Evolutionary conservation across 192 early-diverging fungal species (phyloP), one percentile per base, ranked within the genome.

Genomic region (Allomyces macrogynus): DNA sequence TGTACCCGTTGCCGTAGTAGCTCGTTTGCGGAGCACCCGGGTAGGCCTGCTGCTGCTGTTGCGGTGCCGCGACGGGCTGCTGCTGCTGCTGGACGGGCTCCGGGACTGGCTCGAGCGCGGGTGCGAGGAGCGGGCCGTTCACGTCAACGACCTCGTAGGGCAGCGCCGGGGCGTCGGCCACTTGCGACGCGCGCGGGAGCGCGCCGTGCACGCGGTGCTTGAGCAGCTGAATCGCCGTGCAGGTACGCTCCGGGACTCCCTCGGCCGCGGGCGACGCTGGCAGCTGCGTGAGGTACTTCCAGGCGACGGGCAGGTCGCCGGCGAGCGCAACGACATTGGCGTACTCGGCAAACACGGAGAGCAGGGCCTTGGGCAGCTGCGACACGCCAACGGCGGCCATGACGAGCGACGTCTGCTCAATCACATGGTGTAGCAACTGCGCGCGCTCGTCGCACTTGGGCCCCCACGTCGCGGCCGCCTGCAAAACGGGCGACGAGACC

Each of bases 361-460:
- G 72, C 23, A 75, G 63, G 61, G 74, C 80, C 11, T 78, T 24
- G 24, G 62, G 68, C 49, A 64, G 71, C 67, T 64, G 75, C 72
- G 67, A 72, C 65, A 64, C 70, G 72, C 11, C 69, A 61, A 97
- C 88, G 1, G 93, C 96, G 62, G 87, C 86, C 32, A 91, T 84
- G 79, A 97, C 95, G 27, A 99, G 85, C 11, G 91, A 81, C 24
- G 96, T 84, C 74, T 93, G 92, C 68, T 97, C 93, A 61, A 96
- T 80, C 14, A 97, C 72, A 60, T 75, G 67, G 49, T 95, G 90
- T n/a, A 99, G 72, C 7, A 80, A 72, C 23, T 76, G 68, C 26
- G 79, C 72, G 60, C 79, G 76, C 26, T 75, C 78, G 27, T 75
- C 72, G 61, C 78, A 76, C 23, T 69, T 66, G n/a, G 65, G 60